These are phyloP conservation scores for Mortierella sp. DNA, from an alignment of 371 early-diverging fungal species.

Conservation along the genomic window DNA sequence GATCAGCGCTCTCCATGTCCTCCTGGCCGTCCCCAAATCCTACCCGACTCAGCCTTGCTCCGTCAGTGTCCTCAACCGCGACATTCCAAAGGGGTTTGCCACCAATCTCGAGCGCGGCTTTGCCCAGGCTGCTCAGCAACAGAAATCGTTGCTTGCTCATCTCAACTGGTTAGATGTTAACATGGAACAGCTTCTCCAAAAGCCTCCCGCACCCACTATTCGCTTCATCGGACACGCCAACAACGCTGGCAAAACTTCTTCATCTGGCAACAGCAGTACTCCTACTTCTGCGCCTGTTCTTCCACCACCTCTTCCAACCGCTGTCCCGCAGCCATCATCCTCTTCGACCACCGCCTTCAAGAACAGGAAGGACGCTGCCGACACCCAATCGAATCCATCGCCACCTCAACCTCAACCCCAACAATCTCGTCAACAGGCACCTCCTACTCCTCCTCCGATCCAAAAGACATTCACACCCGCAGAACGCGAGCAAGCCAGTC, in stretches of 20 bases:
- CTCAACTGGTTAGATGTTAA: constrained; percentile 73
- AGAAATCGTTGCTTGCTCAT: constrained; percentile 64
- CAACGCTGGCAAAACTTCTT: constrained; percentile 6
- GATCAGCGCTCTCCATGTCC: constrained; percentile 68
- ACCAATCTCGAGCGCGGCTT: constrained; percentile 67
- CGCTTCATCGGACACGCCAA: constrained; percentile 61
- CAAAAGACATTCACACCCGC: constrained; percentile 17
- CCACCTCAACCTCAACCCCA: background rate
- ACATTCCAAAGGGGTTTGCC: constrained; percentile 73
- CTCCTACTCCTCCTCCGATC: constrained; percentile 12
- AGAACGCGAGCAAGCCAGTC: constrained; percentile 46
- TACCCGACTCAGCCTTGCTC: constrained; percentile 62
- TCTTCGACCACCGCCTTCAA: background rate
- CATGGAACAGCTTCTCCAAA: constrained; percentile 67
- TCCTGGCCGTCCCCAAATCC: constrained; percentile 63
- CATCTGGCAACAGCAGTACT: background rate
- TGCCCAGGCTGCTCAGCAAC: constrained; percentile 41
- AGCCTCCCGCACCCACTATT: constrained; percentile 69
- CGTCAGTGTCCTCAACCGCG: constrained; percentile 69
- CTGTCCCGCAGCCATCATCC: background rate
- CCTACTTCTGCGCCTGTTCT: background rate
- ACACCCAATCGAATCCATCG: background rate
- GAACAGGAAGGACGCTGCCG: background rate
- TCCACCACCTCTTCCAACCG: background rate
- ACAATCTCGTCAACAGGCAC: too few species aligned